Conservation (phyloP, 352 stramenopile genomes). For the Phytophthora citrophthora region DNA sequence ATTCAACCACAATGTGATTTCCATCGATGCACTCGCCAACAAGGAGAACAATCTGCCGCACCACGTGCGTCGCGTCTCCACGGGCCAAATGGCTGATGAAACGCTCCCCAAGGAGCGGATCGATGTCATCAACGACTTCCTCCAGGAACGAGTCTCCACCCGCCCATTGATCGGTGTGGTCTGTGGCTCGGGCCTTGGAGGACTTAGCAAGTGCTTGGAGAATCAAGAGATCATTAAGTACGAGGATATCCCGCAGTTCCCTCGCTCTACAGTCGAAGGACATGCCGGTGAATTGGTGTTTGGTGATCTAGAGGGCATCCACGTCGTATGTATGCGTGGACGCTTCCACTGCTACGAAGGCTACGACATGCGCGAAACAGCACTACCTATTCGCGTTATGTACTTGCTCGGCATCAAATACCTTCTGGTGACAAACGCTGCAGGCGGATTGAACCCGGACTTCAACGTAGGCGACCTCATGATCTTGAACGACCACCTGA, state of each 20-base stretch:
- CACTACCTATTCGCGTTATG: slow-evolving; percentile 94
- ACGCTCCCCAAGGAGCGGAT: slow-evolving; percentile 19
- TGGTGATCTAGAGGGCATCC: slow-evolving; percentile 75
- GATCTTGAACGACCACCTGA: slow-evolving; percentile 96
- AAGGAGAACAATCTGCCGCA: slow-evolving; percentile 1
- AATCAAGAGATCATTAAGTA: slow-evolving; percentile 91
- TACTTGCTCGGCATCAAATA: slow-evolving; percentile 94
- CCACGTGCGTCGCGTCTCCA: slow-evolving; percentile 43
- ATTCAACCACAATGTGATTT: background rate
- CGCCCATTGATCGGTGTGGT: slow-evolving; percentile 79
- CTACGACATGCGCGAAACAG: slow-evolving; percentile 93
- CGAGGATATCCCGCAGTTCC: slow-evolving; percentile 80
- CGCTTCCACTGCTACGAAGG: slow-evolving; percentile 97
- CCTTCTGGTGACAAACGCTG: slow-evolving; percentile 96
- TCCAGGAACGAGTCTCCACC: slow-evolving; percentile 4
- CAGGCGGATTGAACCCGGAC: slow-evolving; percentile 91
- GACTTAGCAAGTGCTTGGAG: slow-evolving; percentile 86
- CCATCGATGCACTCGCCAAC: slow-evolving; percentile 6
- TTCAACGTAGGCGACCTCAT: slow-evolving; percentile 96
- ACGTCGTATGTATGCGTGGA: slow-evolving; percentile 93
- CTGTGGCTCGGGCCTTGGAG: slow-evolving; percentile 75
- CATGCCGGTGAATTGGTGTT: slow-evolving; percentile 95
- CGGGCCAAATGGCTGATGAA: slow-evolving; percentile 65
- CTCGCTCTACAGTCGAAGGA: slow-evolving; percentile 89
- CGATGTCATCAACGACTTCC: slow-evolving; percentile 20